Conservation (phyloP, 371 early-diverging fungal genomes). For the Coemansia sp. region DNA sequence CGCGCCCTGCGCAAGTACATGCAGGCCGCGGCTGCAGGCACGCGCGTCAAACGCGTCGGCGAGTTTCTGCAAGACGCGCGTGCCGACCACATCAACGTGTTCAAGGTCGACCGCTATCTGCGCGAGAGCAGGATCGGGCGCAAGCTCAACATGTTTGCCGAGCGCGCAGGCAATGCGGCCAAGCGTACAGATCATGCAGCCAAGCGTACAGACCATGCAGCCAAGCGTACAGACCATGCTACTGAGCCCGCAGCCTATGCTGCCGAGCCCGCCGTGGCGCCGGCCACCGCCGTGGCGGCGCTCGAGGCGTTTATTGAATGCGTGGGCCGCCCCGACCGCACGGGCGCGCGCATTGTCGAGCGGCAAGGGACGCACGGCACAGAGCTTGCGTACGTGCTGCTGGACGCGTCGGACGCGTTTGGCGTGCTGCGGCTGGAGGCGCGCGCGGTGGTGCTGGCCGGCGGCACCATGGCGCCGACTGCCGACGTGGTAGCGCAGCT, state of each 20-base stretch:
- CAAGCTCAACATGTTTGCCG: slow-evolving; percentile 59
- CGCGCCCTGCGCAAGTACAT: slow-evolving; percentile 48
- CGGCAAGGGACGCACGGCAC: slow-evolving; percentile 5
- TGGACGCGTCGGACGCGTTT: slow-evolving; percentile 87
- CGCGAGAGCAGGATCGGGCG: slow-evolving; percentile 68
- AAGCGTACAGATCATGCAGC: not conserved
- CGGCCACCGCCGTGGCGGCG: slow-evolving; percentile 39
- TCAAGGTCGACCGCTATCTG: slow-evolving; percentile 75
- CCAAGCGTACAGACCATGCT: too few species aligned
- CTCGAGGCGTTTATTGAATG: slow-evolving; percentile 47
- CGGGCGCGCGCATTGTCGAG: slow-evolving; percentile 30
- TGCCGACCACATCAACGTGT: slow-evolving; percentile 86
- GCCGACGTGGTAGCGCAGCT: slow-evolving; percentile 52
- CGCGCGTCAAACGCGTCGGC: slow-evolving; percentile 57
- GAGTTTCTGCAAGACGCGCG: slow-evolving; percentile 69
- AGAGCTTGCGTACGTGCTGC: slow-evolving; percentile 69
- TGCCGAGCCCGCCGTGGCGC: slow-evolving; percentile 5
- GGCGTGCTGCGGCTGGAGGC: slow-evolving; percentile 77
- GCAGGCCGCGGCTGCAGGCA: not conserved
- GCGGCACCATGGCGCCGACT: slow-evolving; percentile 95
- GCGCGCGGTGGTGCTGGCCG: slow-evolving; percentile 84
- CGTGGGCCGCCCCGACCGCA: slow-evolving; percentile 35
- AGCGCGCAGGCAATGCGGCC: not conserved
- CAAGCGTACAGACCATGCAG: not conserved
- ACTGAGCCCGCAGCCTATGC: too few species aligned